Evolutionary conservation across 495 filamentous ascomycete species (phyloP), one percentile per base, ranked within the genome.

Genomic region (Penicillium flavigenum): DNA sequence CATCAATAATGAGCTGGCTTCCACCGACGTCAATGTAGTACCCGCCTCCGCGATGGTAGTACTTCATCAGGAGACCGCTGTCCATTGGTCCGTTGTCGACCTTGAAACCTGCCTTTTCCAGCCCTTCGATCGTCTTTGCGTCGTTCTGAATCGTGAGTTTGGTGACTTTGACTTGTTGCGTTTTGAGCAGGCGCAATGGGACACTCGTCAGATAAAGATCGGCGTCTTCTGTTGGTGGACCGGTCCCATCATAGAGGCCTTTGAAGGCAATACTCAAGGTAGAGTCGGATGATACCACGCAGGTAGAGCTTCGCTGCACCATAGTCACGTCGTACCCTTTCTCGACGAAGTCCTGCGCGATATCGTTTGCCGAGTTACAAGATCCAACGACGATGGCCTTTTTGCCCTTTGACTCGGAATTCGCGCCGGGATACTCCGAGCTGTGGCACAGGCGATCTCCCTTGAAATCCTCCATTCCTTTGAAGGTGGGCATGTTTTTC

Each of bases 311-410:
- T 17, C 91, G 83, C 75, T 95, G 90, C 11, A 95, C 76, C 64
- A 95, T 84, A 9, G 89, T 93, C n/a, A 92, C 87, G n/a, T 88
- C 79, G 61, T 88, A 88, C 2, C 91, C 91, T 41, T 88, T 85
- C 63, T 93, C 89, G 66, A 84, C 85, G 64, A 79, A 93, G 61
- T 93, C 87, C 65, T 93, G 88, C 31, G 87, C 86, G 59, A 95
- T 95, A 66, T 95, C 91, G 61, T 92, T 86, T 11, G 79, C 84
- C 2, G 88, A 92, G 66, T 92, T 94, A 70, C 90, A 90, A 29
- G 84, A 86, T 5, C 91, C 91, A 7, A 96, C 80, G 0, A 96
- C 82, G 19, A 94, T 71, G 1, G 83, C 90, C 60, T 86, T 88
- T 64, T 86, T 89, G 1, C 82, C 83, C 20, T 69, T 67, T 1